phyloP scores from a whole-genome alignment of 768 basidiomycete genomes.

The Melanogaster broomeanus region DNA sequence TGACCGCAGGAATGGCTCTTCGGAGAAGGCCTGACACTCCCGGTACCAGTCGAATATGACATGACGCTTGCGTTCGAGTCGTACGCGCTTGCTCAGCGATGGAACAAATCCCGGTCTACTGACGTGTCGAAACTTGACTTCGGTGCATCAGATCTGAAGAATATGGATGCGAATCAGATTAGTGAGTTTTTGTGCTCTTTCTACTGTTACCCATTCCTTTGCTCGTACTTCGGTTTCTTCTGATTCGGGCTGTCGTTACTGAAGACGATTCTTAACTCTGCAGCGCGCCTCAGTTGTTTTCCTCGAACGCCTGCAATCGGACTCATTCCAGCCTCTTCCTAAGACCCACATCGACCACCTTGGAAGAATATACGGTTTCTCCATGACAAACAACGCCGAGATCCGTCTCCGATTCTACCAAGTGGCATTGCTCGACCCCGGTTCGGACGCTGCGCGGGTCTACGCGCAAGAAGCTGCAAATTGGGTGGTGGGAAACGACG shows the following conservation, averaged over 20 bases:
- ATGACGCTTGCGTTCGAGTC: slow-evolving; percentile 67
- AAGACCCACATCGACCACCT: slow-evolving; percentile 58
- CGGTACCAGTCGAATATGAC: slow-evolving; percentile 77
- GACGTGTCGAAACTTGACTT: slow-evolving; percentile 55
- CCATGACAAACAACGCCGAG: slow-evolving; percentile 65
- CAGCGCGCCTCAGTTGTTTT: slow-evolving; percentile 61
- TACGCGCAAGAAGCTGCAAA: slow-evolving; percentile 55
- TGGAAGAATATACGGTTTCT: slow-evolving; percentile 49
- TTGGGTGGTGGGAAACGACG: slow-evolving; percentile 67
- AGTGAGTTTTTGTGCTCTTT: slow-evolving; percentile 48
- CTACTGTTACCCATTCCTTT: not conserved
- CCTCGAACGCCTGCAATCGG: slow-evolving; percentile 71
- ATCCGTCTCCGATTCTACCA: slow-evolving; percentile 79
- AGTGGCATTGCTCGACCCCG: slow-evolving; percentile 57
- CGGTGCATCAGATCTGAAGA: slow-evolving; percentile 55
- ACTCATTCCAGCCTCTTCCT: slow-evolving; percentile 55
- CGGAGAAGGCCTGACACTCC: slow-evolving; percentile 74
- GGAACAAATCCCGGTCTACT: slow-evolving; percentile 63
- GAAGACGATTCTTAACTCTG: no score
- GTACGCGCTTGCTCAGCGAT: slow-evolving; percentile 69
- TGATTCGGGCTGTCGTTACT: no score
- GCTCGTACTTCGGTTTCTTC: not conserved
- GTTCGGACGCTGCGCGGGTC: slow-evolving; percentile 46
- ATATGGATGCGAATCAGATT: slow-evolving; percentile 76
- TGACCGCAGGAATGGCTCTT: slow-evolving; percentile 70